Base-by-base conservation (phyloP, 768 basidiomycete genomes). In the Rhizopogon salebrosus region DNA sequence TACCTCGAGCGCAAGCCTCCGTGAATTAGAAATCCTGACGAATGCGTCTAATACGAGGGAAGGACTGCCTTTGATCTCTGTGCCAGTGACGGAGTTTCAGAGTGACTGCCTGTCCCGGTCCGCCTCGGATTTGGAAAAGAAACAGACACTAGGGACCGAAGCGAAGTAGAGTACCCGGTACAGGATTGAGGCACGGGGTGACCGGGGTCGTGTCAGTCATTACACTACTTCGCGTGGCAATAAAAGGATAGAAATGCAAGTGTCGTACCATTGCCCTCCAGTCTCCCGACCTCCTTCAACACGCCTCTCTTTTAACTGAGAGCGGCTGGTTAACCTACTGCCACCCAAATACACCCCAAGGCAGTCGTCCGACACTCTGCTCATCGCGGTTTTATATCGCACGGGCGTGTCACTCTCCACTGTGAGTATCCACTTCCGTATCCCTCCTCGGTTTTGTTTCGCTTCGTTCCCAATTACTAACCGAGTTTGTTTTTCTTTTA, bases 171-270 rank as follows among this genome's bases (percentile, higher is more conserved):
- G n/a, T 29, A 13, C 4, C 13, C 11, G 31, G 31, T 11, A 34
- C 11, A 3, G 10, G 31, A 13, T 10, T 34, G 31, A 34, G n/a
- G n/a, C n/a, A 13, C 7, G 6, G n/a, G 43, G 65, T 69, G 56
- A 58, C 55, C 35, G 66, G 58, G 66, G 65, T 66, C 67, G 10
- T 9, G 0, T 1, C 45, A n/a, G 53, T 61, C 65, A 63, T 37
- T 55, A 9, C 49, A 59, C 40, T 40, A 20, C 51, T 34, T 34
- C 42, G 42, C 26, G 31, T 31, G 43, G 48, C 8, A 52, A 55
- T 62, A 59, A 61, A 64, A 67, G 62, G 63, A n/a, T 69, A 65
- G 67, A 49, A 65, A 59, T 64, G 52, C 20, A 26, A 9, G 22
- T 24, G 41, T 55, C 54, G 54, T 54, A 53, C 54, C 54, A 55